Conservation (phyloP, 2,329 filamentous ascomycete genomes). For the Daldinia eschscholtzii region DNA sequence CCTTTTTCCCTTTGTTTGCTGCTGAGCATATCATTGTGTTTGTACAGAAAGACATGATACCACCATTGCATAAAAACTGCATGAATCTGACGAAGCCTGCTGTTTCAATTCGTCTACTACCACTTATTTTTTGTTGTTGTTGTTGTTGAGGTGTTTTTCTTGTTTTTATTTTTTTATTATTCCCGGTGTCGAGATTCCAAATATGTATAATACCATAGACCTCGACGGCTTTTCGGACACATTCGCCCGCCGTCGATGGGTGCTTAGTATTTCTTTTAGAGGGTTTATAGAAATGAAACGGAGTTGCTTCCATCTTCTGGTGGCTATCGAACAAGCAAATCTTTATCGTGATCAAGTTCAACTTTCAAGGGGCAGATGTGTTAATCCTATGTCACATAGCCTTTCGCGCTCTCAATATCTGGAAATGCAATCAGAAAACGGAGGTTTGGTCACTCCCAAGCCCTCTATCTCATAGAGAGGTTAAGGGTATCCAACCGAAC, state of each 20-base stretch:
- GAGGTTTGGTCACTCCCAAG: no score
- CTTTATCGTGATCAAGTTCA: neutral
- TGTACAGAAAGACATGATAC: constrained; percentile 53
- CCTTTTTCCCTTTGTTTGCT: constrained; percentile 26
- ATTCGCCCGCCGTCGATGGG: constrained; percentile 1
- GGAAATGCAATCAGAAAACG: no score
- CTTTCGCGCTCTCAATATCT: no score
- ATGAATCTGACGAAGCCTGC: constrained; percentile 50
- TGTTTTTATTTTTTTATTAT: neutral
- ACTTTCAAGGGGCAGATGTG: neutral
- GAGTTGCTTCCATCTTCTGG: neutral
- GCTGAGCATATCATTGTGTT: constrained; percentile 41
- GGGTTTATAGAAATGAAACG: constrained; percentile 13
- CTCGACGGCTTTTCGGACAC: neutral
- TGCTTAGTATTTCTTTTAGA: constrained; percentile 15
- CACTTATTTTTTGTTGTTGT: neutral
- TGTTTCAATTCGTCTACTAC: constrained; percentile 13
- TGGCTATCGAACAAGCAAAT: neutral
- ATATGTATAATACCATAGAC: constrained; percentile 16
- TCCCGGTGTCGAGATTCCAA: neutral
- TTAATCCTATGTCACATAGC: neutral
- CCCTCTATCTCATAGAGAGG: no score
- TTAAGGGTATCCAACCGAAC: neutral
- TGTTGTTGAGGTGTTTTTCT: neutral
- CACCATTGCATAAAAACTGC: constrained; percentile 53